Conservation (phyloP, 1,284 basidiomycete genomes). For the Ceratobasidium sp. region DNA sequence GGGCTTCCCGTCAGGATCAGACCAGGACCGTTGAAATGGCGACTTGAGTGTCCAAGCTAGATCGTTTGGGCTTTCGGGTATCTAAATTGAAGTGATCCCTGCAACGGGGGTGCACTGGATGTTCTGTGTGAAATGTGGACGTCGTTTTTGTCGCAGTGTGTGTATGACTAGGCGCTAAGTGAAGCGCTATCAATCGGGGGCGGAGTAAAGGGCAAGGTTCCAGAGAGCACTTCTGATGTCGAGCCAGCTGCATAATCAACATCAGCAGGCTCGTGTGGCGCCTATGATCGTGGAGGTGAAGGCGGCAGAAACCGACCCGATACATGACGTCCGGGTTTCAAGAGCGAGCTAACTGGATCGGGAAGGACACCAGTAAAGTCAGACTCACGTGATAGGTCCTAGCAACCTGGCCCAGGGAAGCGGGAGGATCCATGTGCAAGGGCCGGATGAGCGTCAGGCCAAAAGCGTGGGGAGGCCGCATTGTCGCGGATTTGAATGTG, state of each 20-base stretch:
- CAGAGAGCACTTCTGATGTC: slow-evolving; percentile 9
- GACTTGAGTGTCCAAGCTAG: not conserved
- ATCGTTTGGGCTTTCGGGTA: slow-evolving; percentile 3
- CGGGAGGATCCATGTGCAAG: not conserved
- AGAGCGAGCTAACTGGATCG: slow-evolving; percentile 21
- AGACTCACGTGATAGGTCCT: not conserved
- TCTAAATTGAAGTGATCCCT: not conserved
- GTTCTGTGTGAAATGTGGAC: not conserved
- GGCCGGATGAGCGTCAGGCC: not conserved
- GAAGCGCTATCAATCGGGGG: slow-evolving; percentile 1
- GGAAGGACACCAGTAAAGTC: not conserved
- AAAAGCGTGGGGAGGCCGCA: slow-evolving; percentile 3
- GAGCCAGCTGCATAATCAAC: slow-evolving; percentile 21
- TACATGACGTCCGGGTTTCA: slow-evolving; percentile 33
- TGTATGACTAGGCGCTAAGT: not conserved
- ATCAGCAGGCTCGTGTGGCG: slow-evolving; percentile 21
- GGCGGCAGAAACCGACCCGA: slow-evolving; percentile 21
- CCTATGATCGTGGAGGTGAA: not conserved
- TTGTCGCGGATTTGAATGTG: slow-evolving; percentile 21
- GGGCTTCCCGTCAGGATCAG: not conserved
- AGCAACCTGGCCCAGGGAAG: not conserved
- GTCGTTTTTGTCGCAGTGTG: too few species aligned
- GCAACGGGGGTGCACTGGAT: not conserved
- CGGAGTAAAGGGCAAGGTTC: slow-evolving; percentile 16
- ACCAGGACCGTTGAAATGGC: not conserved